phyloP scores from a whole-genome alignment of 208 protist genomes.

The Herpetomonas tarakana region DNA sequence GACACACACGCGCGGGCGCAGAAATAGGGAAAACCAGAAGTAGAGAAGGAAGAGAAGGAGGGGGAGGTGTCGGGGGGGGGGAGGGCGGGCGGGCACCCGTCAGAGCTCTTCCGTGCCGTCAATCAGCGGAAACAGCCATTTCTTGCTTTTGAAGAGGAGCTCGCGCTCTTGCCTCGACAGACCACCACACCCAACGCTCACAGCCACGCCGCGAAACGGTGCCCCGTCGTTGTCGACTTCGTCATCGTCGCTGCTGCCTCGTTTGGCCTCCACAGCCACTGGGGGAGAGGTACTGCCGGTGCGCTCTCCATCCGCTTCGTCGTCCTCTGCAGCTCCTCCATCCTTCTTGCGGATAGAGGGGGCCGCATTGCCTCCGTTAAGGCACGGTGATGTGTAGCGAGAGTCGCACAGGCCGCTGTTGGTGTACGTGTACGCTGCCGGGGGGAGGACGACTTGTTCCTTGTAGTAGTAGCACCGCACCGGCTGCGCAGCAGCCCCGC shows the following conservation, averaged over 20 bases:
- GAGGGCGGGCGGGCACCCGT: neutral
- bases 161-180: constrained; percentile 20
- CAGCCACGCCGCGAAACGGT: too few relatives aligned
- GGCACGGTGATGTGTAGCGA: neutral
- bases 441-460: neutral
- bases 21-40: too few relatives aligned
- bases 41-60: too few relatives aligned
- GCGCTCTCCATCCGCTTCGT: neutral
- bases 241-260: too few relatives aligned
- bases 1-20: neutral
- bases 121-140: constrained; percentile 22
- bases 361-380: too few relatives aligned
- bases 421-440: neutral
- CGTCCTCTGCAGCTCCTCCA: too few relatives aligned
- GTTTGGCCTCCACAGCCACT: neutral
- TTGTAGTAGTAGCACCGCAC: neutral
- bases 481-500: too few relatives aligned
- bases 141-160: constrained; percentile 13
- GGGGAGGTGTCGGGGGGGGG: neutral
- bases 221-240: neutral
- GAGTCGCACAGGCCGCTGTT: neutral
- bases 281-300: neutral
- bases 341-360: too few relatives aligned
- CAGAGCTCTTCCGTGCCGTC: constrained; percentile 18
- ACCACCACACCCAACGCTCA: neutral